A percentile compares a stretch with the other conserved stretches of the same genome.
These are phyloP conservation scores for Aspergillus phoenicis DNA, from an alignment of 2,329 filamentous ascomycete species.

Conservation along the genomic window DNA sequence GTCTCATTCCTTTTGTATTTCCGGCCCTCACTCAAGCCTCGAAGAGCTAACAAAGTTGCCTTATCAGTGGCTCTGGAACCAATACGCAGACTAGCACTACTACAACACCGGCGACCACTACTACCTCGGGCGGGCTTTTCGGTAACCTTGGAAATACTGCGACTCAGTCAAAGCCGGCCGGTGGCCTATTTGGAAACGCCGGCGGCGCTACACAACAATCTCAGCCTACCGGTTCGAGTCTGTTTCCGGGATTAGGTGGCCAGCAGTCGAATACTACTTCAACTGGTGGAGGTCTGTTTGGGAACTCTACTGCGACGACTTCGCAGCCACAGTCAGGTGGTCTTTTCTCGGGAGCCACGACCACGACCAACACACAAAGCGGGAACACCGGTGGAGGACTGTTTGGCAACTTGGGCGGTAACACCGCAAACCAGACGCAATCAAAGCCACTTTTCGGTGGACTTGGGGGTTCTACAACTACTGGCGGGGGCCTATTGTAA, in stretches of 20 bases:
- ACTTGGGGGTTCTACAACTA: constrained; percentile 31
- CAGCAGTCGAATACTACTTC: constrained; percentile 32
- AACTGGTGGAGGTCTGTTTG: constrained; percentile 35
- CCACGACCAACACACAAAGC: constrained; percentile 25
- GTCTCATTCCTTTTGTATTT: background rate
- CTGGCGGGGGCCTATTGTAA: constrained; percentile 40
- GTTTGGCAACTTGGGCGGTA: constrained; percentile 33
- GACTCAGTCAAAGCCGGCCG: constrained; percentile 36
- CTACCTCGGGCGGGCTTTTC: constrained; percentile 35
- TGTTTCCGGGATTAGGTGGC: constrained; percentile 35
- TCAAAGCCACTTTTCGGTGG: constrained; percentile 39
- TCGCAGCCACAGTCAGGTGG: constrained; percentile 35
- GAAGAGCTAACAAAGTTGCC: constrained; percentile 7
- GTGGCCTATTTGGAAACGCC: constrained; percentile 36
- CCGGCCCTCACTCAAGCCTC: background rate
- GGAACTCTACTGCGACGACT: constrained; percentile 28
- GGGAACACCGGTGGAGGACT: constrained; percentile 33
- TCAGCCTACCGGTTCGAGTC: constrained; percentile 33
- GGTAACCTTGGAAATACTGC: constrained; percentile 30
- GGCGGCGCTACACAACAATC: constrained; percentile 29
- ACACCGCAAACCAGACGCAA: constrained; percentile 36
- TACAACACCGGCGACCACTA: constrained; percentile 31
- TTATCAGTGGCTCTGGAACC: constrained; percentile 29
- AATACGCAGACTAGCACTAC: constrained; percentile 34
- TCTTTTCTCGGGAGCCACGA: constrained; percentile 25